Conservation (phyloP, 2,329 filamentous ascomycete species). For the Periconia sp. region DNA sequence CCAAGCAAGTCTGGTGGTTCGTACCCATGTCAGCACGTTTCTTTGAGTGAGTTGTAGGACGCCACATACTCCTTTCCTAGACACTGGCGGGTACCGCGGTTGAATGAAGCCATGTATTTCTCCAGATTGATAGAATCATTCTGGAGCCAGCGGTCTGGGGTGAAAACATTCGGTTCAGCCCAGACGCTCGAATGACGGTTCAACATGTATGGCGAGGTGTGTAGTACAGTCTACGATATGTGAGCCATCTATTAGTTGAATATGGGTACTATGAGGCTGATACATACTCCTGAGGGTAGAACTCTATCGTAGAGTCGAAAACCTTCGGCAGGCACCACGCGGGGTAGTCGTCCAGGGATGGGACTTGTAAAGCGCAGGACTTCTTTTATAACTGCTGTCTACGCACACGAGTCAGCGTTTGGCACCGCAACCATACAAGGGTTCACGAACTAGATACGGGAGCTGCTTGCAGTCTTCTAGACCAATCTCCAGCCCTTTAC, state of each 20-base stretch:
- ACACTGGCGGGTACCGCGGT: conserved; percentile 10
- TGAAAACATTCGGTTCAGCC: conserved; percentile 4
- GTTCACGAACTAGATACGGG: conserved; percentile 9
- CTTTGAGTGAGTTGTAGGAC: not conserved
- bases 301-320: conserved; percentile 7
- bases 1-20: conserved; percentile 6
- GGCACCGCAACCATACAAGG: not conserved
- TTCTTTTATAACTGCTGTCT: conserved; percentile 12
- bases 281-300: conserved; percentile 3
- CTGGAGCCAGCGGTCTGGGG: conserved; percentile 8
- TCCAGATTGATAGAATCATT: conserved; percentile 5
- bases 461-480: conserved; percentile 2
- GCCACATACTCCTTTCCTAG: conserved; percentile 12
- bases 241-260: not conserved
- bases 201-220: conserved; percentile 11
- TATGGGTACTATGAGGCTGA: not conserved
- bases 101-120: conserved; percentile 13
- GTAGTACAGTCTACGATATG: conserved; percentile 3
- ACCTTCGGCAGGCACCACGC: conserved; percentile 8
- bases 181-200: conserved; percentile 9
- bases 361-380: conserved; percentile 6
- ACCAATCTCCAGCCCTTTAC: too few species aligned
- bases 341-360: conserved; percentile 7
- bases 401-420: not conserved
- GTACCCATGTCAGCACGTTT: not conserved